These are phyloP conservation scores for Trichophyton schoenleinii DNA, from an alignment of 2,329 filamentous ascomycete species.

Conservation along the genomic window DNA sequence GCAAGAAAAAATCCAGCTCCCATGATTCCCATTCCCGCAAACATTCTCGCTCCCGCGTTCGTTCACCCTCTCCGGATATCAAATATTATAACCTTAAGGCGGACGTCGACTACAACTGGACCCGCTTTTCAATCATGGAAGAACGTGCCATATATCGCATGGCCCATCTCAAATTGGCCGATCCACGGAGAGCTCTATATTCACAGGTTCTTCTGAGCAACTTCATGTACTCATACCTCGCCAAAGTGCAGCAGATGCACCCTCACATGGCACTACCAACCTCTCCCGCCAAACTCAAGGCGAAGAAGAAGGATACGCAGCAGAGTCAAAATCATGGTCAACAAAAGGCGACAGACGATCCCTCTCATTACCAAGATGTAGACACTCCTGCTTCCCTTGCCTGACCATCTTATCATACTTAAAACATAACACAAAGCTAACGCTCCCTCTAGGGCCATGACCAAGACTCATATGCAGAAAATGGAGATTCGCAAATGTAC, in stretches of 20 bases:
- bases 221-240: conserved; percentile 99
- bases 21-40: conserved; percentile 62
- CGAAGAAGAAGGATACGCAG: conserved; percentile 22
- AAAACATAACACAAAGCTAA: not conserved
- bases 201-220: conserved; percentile 95
- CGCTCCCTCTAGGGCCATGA: conserved; percentile 14
- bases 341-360: conserved; percentile 30
- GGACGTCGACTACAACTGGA: conserved; percentile 93
- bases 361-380: conserved; percentile 33
- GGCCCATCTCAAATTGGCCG: conserved; percentile 98
- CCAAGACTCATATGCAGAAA: conserved; percentile 30
- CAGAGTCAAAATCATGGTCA: conserved; percentile 17
- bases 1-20: conserved; percentile 67
- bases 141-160: conserved; percentile 96
- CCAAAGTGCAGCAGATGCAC: conserved; percentile 98
- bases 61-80: conserved; percentile 72
- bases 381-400: not conserved
- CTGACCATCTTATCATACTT: not conserved
- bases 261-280: conserved; percentile 86
- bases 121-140: conserved; percentile 84
- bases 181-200: conserved; percentile 78
- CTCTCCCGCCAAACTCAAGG: conserved; percentile 55
- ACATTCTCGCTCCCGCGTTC: conserved; percentile 41
- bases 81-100: conserved; percentile 60
- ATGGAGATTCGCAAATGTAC: conserved; percentile 40